Conservation (phyloP, 306 rosid species). For the Myrica gale region DNA sequence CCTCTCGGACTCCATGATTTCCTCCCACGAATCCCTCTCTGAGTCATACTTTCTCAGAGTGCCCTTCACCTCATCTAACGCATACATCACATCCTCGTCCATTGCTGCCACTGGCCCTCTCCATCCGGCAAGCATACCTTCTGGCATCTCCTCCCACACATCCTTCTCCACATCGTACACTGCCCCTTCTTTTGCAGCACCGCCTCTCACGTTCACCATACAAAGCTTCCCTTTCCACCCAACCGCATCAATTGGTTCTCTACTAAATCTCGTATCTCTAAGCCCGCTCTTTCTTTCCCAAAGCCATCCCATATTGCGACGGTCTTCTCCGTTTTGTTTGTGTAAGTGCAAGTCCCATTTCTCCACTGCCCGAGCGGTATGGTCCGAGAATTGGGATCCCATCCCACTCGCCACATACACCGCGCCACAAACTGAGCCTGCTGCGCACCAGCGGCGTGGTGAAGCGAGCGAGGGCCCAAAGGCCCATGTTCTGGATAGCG, state of each 20-base stretch:
- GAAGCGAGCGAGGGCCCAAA: slow-evolving; percentile 46
- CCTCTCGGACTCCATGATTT: slow-evolving; percentile 36
- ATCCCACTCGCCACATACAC: slow-evolving; percentile 76
- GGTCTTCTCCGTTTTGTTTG: no score
- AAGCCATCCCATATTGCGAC: not conserved
- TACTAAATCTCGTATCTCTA: slow-evolving; percentile 57
- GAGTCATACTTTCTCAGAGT: slow-evolving; percentile 42
- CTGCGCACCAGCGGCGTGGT: slow-evolving; percentile 85
- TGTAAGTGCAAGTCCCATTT: slow-evolving; percentile 40
- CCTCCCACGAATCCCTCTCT: slow-evolving; percentile 53
- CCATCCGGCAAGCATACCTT: slow-evolving; percentile 80
- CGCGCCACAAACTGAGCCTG: slow-evolving; percentile 32
- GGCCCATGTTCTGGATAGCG: slow-evolving; percentile 39
- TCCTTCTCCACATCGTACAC: slow-evolving; percentile 56
- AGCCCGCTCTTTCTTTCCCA: slow-evolving; percentile 57
- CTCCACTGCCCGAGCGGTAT: slow-evolving; percentile 51
- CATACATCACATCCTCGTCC: slow-evolving; percentile 70
- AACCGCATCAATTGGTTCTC: slow-evolving; percentile 80
- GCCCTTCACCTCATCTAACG: slow-evolving; percentile 62
- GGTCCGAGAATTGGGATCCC: slow-evolving; percentile 57
- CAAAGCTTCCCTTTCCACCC: slow-evolving; percentile 80
- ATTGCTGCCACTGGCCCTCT: slow-evolving; percentile 87
- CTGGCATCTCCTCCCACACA: slow-evolving; percentile 67
- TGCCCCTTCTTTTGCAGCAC: slow-evolving; percentile 53
- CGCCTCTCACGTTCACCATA: slow-evolving; percentile 77